Conservation (phyloP, 805 yeast species). For the Barnettozyma vustinii region DNA sequence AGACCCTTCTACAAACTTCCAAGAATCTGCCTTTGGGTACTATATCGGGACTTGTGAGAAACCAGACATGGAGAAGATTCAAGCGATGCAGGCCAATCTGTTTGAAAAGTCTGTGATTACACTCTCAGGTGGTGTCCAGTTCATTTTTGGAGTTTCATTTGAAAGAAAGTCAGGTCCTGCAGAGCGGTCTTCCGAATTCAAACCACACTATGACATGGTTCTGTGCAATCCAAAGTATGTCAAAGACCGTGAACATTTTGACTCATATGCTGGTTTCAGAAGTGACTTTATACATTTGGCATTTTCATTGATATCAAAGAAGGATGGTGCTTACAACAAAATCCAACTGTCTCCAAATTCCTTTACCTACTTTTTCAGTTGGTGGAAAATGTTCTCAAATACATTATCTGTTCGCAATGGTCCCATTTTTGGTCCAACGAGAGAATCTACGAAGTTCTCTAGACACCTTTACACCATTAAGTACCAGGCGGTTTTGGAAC, state of each 20-base stretch:
- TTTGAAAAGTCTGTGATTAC: slow-evolving; percentile 52
- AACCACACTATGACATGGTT: slow-evolving; percentile 56
- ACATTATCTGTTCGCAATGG: slow-evolving; percentile 80
- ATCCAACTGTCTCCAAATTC: slow-evolving; percentile 72
- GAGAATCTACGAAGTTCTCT: slow-evolving; percentile 63
- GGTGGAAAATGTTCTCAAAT: slow-evolving; percentile 88
- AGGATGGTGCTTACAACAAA: slow-evolving; percentile 49
- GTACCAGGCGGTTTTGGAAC: slow-evolving; percentile 66
- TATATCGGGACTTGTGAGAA: slow-evolving; percentile 30
- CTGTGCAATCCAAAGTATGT: slow-evolving; percentile 52
- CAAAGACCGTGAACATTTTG: slow-evolving; percentile 49
- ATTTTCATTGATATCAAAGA: slow-evolving; percentile 43
- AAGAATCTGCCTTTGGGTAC: slow-evolving; percentile 44
- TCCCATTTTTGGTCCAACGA: slow-evolving; percentile 52
- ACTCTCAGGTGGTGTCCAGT: slow-evolving; percentile 54
- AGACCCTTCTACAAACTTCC: slow-evolving; percentile 34
- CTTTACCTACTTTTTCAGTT: slow-evolving; percentile 60
- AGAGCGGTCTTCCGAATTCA: slow-evolving; percentile 39
- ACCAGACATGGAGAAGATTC: slow-evolving; percentile 16
- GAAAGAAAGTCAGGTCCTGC: slow-evolving; percentile 37
- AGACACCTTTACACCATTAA: slow-evolving; percentile 71
- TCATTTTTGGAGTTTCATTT: slow-evolving; percentile 53
- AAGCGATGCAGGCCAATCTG: slow-evolving; percentile 22
- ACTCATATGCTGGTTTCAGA: slow-evolving; percentile 76
- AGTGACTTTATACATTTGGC: slow-evolving; percentile 79